Evolutionary conservation across 225 moss, liverwort and hornwort genomes (phyloP).

Genomic region (Antitrichia curtipendula): DNA sequence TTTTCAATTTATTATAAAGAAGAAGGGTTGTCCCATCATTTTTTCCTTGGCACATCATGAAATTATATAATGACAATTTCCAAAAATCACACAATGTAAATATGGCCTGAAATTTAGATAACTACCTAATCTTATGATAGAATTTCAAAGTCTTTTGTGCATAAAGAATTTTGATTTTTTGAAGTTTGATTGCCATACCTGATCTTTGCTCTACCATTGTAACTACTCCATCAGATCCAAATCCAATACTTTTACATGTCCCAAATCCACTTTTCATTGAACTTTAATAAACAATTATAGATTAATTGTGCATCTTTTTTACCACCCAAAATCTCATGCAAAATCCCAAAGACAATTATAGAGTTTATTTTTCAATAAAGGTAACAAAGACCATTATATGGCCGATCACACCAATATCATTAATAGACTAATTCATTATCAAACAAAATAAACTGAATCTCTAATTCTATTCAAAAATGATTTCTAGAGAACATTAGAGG

Average conservation of each 20-base stretch:
- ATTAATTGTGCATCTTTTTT: not conserved
- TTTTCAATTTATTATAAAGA: not conserved
- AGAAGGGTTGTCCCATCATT: not conserved
- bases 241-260: not conserved
- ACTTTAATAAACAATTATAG: not conserved
- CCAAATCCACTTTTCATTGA: not conserved
- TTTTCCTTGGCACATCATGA: not conserved
- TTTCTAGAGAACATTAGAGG: not conserved
- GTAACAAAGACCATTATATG: not conserved
- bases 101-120: not conserved
- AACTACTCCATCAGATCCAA: not conserved
- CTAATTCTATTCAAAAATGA: not conserved
- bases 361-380: not conserved
- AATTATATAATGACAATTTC: not conserved
- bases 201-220: not conserved
- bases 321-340: not conserved
- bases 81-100: not conserved
- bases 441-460: not conserved
- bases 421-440: not conserved
- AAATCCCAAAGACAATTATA: not conserved
- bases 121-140: not conserved
- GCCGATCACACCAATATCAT: not conserved
- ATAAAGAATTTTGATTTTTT: not conserved
- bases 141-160: not conserved
- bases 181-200: rapidly evolving